Evolutionary conservation across 176 grass and related monocot species (phyloP), one percentile per base, ranked within the genome.

Genomic region (Hordeum marinum): DNA sequence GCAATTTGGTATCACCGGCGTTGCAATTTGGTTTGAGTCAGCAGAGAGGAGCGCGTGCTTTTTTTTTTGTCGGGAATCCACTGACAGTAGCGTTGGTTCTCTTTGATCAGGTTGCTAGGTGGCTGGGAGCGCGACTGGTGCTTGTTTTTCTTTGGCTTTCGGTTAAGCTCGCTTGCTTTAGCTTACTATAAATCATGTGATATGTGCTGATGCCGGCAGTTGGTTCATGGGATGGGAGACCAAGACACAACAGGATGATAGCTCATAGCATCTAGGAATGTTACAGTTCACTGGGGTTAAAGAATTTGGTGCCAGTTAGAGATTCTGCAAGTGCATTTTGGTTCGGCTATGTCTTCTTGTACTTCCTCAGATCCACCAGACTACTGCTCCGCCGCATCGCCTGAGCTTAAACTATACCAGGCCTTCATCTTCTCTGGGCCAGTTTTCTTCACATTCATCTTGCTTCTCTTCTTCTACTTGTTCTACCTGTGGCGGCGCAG

Each of bases 371-470:
- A 95, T 68, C 90, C 91, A 23, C 90, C 93, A 1, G 75, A 85
- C 15, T 94, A 95, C 82, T 98, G 93, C 90, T 98, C 93, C 1
- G 76, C 91, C 1, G 81, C 73, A 5, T 89, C 93, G 15, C 84
- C 93, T 39, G 96, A 98, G 93, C 86, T 98, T 68, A 98, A 89
- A 79, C 86, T 98, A 7, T 98, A 95, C 88, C 96, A 95, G 59
- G 93, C 91, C 52, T 98, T 98, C 76, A 90, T 98, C 63, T 98
- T 98, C 80, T 95, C 93, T 0, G 91, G 95, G 79, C 96, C 96
- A 1, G 88, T 95, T 35, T 98, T 95, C 93, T 98, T 95, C 82
- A 94, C 93, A 8, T 94, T 94, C 15, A 77, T 95, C 58, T 75
- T 94, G 57, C 87, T 98, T 31, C 86, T 98, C 26, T 83, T 94